Evolutionary conservation across 805 yeast genomes (phyloP), one percentile per base, ranked within the genome.

Genomic region (Clavispora fructus): DNA sequence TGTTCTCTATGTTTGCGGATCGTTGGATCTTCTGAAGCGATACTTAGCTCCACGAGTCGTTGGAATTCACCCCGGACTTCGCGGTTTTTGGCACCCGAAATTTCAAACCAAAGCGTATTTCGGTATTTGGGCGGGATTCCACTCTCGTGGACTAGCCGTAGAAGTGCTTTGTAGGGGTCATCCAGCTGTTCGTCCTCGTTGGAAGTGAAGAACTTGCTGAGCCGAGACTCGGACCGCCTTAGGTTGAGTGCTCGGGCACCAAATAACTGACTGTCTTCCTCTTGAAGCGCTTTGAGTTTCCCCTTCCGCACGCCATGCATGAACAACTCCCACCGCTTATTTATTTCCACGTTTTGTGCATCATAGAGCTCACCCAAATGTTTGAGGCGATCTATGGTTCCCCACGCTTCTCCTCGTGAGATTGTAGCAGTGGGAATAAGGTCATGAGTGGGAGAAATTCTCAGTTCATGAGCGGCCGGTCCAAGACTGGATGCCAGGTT

Each of bases 111-210:
- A 9, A 79, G 60, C 31, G 63, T 59, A 17, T 76, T 65, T 6
- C 83, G 61, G 46, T 75, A 68, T 25, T 69, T 69, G 40, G 69
- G 63, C 0, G 83, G 81, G 1, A 80, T 68, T 0, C 85, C 85
- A 23, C 46, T 45, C 25, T 62, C 61, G 28, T 61, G 55, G 4
- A 77, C 71, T 13, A 79, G 60, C 12, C 53, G 60, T 1, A 41
- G 49, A 3, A 60, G 44, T 3, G 47, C 43, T 26, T 44, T 44
- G 38, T 50, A 57, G 7, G 45, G 37, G 2, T 45, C 46, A 6
- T 44, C 43, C 4, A 13, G n/a, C 32, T 14, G 32, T 11, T 46
- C 48, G 26, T 45, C 59, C 63, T 44, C 59, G 58, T 49, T 59
- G 59, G 11, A 59, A 49, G 40, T 49, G 50, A 41, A 42, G 40